Evolutionary conservation across 2,329 filamentous ascomycete species (phyloP).

Genomic region (Dothiorella sarmentorum): DNA sequence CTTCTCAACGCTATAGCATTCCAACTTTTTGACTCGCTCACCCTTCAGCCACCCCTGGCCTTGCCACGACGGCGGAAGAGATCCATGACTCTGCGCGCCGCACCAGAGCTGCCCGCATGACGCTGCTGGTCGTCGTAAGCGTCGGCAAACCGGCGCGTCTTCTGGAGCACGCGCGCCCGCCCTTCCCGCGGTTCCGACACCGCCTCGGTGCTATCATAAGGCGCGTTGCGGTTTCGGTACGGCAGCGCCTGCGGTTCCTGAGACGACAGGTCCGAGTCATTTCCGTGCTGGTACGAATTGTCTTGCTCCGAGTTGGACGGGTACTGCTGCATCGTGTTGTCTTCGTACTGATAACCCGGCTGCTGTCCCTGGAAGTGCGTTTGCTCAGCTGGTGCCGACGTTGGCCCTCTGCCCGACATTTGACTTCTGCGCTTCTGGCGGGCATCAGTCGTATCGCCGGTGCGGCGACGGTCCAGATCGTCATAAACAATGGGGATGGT

Average conservation of each 20-base stretch:
- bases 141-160: slow-evolving; percentile 82
- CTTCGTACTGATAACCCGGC: slow-evolving; percentile 9
- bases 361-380: slow-evolving; percentile 33
- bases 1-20: background rate
- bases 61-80: slow-evolving; percentile 89
- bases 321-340: slow-evolving; percentile 2
- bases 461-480: slow-evolving; percentile 30
- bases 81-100: slow-evolving; percentile 93
- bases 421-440: slow-evolving; percentile 13
- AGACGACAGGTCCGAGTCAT: slow-evolving; percentile 37
- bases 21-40: background rate
- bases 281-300: slow-evolving; percentile 29
- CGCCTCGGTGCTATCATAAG: slow-evolving; percentile 31
- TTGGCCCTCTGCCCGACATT: slow-evolving; percentile 24
- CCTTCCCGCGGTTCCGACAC: slow-evolving; percentile 24
- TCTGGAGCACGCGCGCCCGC: slow-evolving; percentile 62
- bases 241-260: slow-evolving; percentile 22
- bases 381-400: slow-evolving; percentile 36
- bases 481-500: slow-evolving; percentile 44
- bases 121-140: slow-evolving; percentile 70
- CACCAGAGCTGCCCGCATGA: slow-evolving; percentile 78
- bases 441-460: slow-evolving; percentile 17
- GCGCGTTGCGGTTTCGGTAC: slow-evolving; percentile 39
- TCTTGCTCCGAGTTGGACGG: slow-evolving; percentile 20
- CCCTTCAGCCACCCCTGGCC: slow-evolving; percentile 47